Evolutionary conservation across 1,284 basidiomycete genomes (phyloP), one percentile per base, ranked within the genome.

Genomic region (Bondarzewia mesenterica): DNA sequence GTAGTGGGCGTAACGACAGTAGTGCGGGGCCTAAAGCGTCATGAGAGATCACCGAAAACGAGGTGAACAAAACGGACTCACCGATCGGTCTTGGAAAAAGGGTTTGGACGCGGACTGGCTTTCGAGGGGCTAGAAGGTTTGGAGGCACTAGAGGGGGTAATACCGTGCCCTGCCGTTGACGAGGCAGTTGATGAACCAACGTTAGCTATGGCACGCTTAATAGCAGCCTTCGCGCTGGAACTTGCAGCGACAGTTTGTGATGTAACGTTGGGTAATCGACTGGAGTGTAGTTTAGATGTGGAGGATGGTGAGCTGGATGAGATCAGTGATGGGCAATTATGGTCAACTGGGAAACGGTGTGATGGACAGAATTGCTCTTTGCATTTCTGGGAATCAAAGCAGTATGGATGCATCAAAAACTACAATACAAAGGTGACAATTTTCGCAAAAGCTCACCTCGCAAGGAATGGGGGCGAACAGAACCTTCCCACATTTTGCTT

Each of bases 401-500:
- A 36, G 27, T 29, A 46, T 32, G 7, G 7, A 4, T n/a, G n/a
- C n/a, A n/a, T n/a, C n/a, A n/a, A 15, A 15, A 8, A 16, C 35
- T 5, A 32, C 21, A 38, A 20, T 35, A 26, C 21, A 21, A 26
- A 38, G 10, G 45, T 29, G 41, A 5, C 3, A 41, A 29, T 25
- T 47, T 6, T 15, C 47, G 10, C 5, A 29, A 37, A 32, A 7
- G 72, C 84, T 49, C 62, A 89, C 87, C 47, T 75, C 72, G 54
- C 88, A 90, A 18, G 65, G 63, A 45, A 90, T 89, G 6, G 85
- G 84, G 0, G 80, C 71, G 61, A 85, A 82, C 21, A 90, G 64
- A 7, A 80, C 71, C 64, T 89, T 90, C 49, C 73, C 76, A 59
- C 87, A 90, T 58, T 72, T 80, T 15, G 63, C 63, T 51, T 72